Percentiles rank a stretch among this genome's conserved stretches.
Conservation (phyloP, 2,329 filamentous ascomycete genomes). For the Pseudogymnoascus sp. region DNA sequence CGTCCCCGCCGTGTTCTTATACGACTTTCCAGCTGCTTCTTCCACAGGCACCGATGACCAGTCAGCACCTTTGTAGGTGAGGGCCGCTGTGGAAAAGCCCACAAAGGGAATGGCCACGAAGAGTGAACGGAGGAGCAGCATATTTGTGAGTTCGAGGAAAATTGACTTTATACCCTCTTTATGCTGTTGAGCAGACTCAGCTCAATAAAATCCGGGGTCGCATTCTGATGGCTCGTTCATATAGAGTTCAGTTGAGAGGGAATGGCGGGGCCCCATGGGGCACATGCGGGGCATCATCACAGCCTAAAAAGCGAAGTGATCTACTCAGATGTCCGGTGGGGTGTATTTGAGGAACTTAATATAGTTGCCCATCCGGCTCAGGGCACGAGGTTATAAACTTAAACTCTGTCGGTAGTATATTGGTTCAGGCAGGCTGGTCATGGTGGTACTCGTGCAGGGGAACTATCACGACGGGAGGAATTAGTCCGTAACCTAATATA, state of each 20-base stretch:
- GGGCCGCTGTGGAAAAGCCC: conserved; percentile 24
- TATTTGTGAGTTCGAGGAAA: background rate
- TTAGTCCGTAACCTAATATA: background rate
- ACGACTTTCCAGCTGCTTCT: conserved; percentile 52
- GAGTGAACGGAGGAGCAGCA: background rate
- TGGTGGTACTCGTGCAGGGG: background rate
- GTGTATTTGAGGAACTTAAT: conserved; percentile 5
- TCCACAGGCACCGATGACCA: conserved; percentile 61
- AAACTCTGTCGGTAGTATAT: background rate
- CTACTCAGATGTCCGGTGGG: background rate
- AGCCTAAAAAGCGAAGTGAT: background rate
- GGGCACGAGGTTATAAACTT: background rate
- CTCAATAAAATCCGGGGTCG: background rate
- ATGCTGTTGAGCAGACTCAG: background rate
- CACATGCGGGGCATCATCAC: background rate
- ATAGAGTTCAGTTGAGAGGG: background rate
- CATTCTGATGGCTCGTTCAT: background rate
- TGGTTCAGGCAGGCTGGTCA: background rate
- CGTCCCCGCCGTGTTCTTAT: conserved; percentile 49
- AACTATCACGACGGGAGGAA: background rate
- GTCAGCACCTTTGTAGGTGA: conserved; percentile 60
- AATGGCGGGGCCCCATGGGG: background rate
- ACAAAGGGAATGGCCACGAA: background rate
- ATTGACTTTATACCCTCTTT: background rate
- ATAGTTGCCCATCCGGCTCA: background rate